These are phyloP conservation scores for Luvunga scandens DNA, from an alignment of 345 rosid genomes.

Conservation along the genomic window DNA sequence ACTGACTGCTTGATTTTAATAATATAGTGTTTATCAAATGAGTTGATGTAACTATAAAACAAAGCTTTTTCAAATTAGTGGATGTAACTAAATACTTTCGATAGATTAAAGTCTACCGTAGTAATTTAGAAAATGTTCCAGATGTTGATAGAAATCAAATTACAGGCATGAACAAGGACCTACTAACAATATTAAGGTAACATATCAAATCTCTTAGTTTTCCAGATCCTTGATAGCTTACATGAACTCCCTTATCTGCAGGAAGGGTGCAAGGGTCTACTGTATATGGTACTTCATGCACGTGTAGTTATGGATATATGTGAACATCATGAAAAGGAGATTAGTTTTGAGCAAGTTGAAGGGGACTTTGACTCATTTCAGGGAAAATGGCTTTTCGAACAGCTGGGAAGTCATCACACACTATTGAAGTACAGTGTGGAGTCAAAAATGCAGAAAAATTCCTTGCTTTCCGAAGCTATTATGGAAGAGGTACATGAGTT, in stretches of 20 bases:
- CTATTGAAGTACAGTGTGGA: conserved; percentile 82
- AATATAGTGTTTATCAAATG: not conserved
- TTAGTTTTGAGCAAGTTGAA: conserved; percentile 87
- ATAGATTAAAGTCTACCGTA: not conserved
- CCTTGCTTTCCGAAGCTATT: conserved; percentile 92
- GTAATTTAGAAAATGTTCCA: not conserved
- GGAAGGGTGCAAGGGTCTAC: conserved; percentile 96
- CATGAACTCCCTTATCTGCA: conserved; percentile 23
- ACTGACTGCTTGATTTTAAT: not conserved
- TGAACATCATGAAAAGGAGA: conserved; percentile 77
- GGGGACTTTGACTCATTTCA: conserved; percentile 91
- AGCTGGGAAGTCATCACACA: conserved; percentile 87
- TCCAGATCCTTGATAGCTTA: not conserved
- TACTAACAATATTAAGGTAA: not conserved
- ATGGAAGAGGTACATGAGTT: conserved; percentile 85
- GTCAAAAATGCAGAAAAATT: conserved; percentile 82
- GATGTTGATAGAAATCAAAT: not conserved
- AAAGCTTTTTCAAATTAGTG: not conserved
- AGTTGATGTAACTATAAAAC: not conserved
- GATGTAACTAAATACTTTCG: not conserved
- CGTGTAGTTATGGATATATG: conserved; percentile 85
- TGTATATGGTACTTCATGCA: conserved; percentile 97
- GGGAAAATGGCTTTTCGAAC: conserved; percentile 95
- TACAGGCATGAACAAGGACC: not conserved
- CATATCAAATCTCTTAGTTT: not conserved